A percentile compares a stretch with the other conserved stretches of the same genome.
These are phyloP conservation scores for Corymbia citriodora DNA, from an alignment of 441 rosid species.

Conservation along the genomic window DNA sequence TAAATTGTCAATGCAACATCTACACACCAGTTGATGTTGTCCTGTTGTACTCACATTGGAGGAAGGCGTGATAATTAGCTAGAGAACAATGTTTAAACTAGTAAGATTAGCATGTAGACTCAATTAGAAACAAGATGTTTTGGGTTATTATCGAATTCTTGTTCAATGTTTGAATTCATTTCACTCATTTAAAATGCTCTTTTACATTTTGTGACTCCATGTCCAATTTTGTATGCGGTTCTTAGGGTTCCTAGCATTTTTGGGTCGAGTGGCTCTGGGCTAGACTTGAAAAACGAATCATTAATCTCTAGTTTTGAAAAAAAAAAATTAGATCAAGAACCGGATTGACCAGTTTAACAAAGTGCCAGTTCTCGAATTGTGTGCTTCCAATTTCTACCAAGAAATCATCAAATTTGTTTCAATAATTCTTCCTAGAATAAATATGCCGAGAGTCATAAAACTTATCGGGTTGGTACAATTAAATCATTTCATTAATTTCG, in stretches of 20 bases:
- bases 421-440: rapidly evolving
- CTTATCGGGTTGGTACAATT: background rate
- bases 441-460: background rate
- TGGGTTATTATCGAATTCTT: background rate
- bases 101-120: background rate
- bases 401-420: background rate
- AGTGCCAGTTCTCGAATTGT: background rate
- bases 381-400: rapidly evolving
- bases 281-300: background rate
- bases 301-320: rapidly evolving
- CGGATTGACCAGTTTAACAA: background rate
- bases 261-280: background rate
- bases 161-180: background rate
- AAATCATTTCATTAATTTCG: rapidly evolving
- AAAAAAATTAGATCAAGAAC: background rate
- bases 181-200: background rate
- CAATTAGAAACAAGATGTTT: background rate
- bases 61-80: background rate
- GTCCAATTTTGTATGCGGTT: background rate
- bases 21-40: background rate
- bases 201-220: background rate
- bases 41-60: background rate
- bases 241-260: background rate
- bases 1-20: rapidly evolving
- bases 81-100: background rate